Percentiles rank a stretch among this genome's conserved stretches.
Conservation (phyloP, 2,329 filamentous ascomycete species). For the Teratosphaeria pseudoeucalypti region DNA sequence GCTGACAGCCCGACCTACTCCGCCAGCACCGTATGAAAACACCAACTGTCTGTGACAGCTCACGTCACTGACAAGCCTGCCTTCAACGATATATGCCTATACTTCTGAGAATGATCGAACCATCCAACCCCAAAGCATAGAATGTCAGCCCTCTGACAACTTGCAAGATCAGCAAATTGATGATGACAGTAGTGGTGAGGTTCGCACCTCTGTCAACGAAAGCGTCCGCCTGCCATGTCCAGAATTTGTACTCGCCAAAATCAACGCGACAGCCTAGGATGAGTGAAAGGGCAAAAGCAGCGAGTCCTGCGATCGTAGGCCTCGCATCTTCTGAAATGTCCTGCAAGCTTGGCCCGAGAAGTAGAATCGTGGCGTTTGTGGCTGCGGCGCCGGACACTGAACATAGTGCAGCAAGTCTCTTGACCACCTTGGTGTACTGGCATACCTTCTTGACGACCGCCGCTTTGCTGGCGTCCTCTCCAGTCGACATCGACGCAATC, state of each 20-base stretch:
- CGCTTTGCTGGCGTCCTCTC: not conserved
- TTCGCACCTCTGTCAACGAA: not conserved
- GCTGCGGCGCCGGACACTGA: not conserved
- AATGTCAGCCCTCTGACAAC: not conserved
- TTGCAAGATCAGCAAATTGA: not conserved
- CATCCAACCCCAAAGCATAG: not conserved
- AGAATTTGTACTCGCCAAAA: not conserved
- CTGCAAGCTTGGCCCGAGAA: not conserved
- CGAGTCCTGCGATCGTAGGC: not conserved
- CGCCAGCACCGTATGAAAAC: too few relatives aligned
- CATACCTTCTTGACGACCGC: not conserved
- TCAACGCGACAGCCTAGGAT: not conserved
- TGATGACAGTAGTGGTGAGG: not conserved
- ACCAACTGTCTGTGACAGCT: too few relatives aligned
- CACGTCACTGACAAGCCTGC: not conserved
- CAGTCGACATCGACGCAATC: not conserved
- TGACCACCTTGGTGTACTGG: not conserved
- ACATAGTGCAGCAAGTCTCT: not conserved
- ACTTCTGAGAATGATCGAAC: not conserved
- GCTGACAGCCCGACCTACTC: too few relatives aligned
- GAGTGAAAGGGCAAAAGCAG: not conserved
- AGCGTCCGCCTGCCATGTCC: not conserved
- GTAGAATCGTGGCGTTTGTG: not conserved
- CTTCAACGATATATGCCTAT: not conserved
- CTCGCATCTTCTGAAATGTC: not conserved